Percentiles rank a stretch among this genome's conserved stretches.
Conservation (phyloP, 371 early-diverging fungal genomes). For the Actinomortierella wolfii region DNA sequence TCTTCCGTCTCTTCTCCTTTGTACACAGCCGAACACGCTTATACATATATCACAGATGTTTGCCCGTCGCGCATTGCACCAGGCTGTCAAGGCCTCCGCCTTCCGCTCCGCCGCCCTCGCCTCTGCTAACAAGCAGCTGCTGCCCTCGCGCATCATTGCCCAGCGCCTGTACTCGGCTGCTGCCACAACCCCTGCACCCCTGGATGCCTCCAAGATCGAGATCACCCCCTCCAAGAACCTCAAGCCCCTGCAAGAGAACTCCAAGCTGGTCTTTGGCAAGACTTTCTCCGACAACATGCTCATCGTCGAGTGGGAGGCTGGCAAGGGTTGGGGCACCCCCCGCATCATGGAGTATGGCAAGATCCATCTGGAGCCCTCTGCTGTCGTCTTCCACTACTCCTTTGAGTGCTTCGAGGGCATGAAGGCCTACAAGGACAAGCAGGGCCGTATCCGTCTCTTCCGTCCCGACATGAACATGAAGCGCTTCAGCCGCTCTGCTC, state of each 20-base stretch:
- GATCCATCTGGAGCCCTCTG: constrained; percentile 81
- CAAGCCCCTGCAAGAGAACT: constrained; percentile 72
- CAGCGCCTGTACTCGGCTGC: constrained; percentile 33
- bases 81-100: constrained; percentile 38
- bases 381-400: constrained; percentile 93
- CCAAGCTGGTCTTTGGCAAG: constrained; percentile 87
- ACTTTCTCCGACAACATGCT: constrained; percentile 97
- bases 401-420: constrained; percentile 94
- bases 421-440: constrained; percentile 88
- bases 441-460: constrained; percentile 84
- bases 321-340: constrained; percentile 80
- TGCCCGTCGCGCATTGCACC: constrained; percentile 39
- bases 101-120: constrained; percentile 13
- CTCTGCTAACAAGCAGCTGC: constrained; percentile 1
- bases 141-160: constrained; percentile 25
- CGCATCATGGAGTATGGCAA: constrained; percentile 82
- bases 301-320: constrained; percentile 75
- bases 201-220: constrained; percentile 56
- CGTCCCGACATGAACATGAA: constrained; percentile 93
- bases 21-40: neutral
- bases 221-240: constrained; percentile 49
- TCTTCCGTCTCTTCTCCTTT: neutral
- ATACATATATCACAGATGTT: constrained; percentile 22
- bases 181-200: constrained; percentile 10
- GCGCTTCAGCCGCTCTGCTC: constrained; percentile 74